Evolutionary conservation across 2,329 filamentous ascomycete genomes (phyloP), one percentile per base, ranked within the genome.

Genomic region (Penicillium polonicum): DNA sequence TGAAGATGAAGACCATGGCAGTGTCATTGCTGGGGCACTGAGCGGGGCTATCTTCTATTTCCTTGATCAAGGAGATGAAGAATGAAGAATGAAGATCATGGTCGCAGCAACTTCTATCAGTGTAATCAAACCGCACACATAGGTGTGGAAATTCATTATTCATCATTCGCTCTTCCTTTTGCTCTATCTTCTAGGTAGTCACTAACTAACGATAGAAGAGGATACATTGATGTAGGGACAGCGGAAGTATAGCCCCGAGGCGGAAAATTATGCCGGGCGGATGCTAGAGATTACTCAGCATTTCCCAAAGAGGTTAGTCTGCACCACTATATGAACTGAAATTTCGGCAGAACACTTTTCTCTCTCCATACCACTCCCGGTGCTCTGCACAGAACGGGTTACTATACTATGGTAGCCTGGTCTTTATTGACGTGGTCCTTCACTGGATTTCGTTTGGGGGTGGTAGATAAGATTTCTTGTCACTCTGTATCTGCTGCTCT

Each of bases 401-500:
- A 71, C 70, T 57, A 58, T 63, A 51, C 57, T 33, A 65, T 73
- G 63, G 63, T 72, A 71, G 68, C 64, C 58, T 63, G 66, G 72
- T 67, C 65, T 68, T 61, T 31, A 63, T 63, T 35, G 57, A 51
- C 60, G 68, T 59, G 61, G 64, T 60, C 69, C 74, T 76, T 76
- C 73, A 75, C 60, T 76, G 70, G 68, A 68, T 62, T 68, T 75
- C 65, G 61, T 69, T 71, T 72, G 71, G 80, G 83, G 81, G 86
- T 83, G 86, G 82, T 74, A 89, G 85, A 89, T 78, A 66, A 75
- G 84, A 76, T 68, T 68, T 54, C 49, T 61, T 71, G 75, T 84
- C 88, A 82, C 85, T 87, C 87, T 87, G 88, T 91, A 91, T 91
- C 88, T 91, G 87, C 88, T 90, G 86, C 88, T 87, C 87, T 89